Evolutionary conservation across 768 basidiomycete genomes (phyloP).

Genomic region (Termitomyces titanicus): DNA sequence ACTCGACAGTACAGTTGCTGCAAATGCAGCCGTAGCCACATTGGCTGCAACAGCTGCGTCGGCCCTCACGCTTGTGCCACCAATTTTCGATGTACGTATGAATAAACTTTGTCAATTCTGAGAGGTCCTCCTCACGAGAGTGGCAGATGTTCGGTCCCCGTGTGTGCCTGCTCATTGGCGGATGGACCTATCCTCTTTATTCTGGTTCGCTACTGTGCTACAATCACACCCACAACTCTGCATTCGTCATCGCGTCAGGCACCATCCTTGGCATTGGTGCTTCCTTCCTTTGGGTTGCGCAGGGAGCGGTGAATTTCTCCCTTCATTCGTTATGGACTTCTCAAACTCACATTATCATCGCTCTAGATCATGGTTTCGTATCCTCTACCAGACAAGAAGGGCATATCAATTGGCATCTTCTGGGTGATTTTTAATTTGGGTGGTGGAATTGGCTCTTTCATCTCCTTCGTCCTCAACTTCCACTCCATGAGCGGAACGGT

Average conservation of each 20-base stretch:
- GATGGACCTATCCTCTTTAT: conserved; percentile 25
- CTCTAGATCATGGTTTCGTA: conserved; percentile 27
- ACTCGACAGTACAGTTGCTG: conserved; percentile 25
- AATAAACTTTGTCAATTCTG: not conserved
- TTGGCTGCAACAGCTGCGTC: conserved; percentile 26
- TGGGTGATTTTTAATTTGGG: conserved; percentile 29
- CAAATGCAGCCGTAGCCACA: conserved; percentile 25
- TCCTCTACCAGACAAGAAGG: conserved; percentile 25
- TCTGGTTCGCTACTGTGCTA: conserved; percentile 25
- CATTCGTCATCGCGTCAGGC: conserved; percentile 25
- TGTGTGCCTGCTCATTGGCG: conserved; percentile 22
- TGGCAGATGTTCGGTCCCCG: conserved; percentile 24
- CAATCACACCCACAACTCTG: conserved; percentile 24
- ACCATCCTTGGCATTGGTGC: conserved; percentile 26
- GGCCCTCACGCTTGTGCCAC: conserved; percentile 24
- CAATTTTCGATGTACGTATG: conserved; percentile 23
- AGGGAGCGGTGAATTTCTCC: conserved; percentile 20
- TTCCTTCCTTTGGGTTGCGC: conserved; percentile 26
- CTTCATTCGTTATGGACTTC: not conserved
- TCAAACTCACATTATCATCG: not conserved
- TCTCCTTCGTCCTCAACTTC: conserved; percentile 26
- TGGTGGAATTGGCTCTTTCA: conserved; percentile 27
- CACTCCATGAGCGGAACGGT: conserved; percentile 24
- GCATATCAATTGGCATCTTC: conserved; percentile 23
- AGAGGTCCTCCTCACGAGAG: not conserved